Conservation (phyloP, 495 filamentous ascomycete species). For the Penicillium tannophilum region DNA sequence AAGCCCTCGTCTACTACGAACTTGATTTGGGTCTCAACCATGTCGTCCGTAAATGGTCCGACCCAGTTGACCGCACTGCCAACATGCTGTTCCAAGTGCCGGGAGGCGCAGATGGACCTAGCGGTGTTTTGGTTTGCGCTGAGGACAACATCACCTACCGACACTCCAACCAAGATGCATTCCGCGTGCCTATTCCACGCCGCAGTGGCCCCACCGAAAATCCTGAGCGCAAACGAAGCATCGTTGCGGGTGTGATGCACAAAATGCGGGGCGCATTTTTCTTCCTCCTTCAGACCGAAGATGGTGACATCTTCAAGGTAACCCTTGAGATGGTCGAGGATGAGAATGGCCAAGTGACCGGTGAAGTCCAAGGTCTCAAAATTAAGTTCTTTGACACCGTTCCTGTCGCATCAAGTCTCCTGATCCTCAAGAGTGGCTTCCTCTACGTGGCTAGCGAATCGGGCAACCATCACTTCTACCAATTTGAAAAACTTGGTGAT, state of each 20-base stretch:
- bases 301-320: constrained; percentile 96
- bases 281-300: constrained; percentile 92
- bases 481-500: constrained; percentile 97
- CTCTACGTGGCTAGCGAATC: constrained; percentile 90
- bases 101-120: constrained; percentile 89
- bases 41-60: constrained; percentile 93
- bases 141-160: constrained; percentile 94
- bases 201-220: constrained; percentile 86
- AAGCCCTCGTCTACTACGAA: constrained; percentile 93
- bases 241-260: constrained; percentile 92
- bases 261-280: constrained; percentile 98
- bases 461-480: constrained; percentile 93
- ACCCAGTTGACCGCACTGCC: constrained; percentile 87
- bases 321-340: constrained; percentile 90
- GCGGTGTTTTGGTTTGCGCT: constrained; percentile 91
- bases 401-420: constrained; percentile 79
- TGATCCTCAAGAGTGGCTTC: constrained; percentile 95
- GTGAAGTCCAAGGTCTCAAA: constrained; percentile 78
- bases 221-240: constrained; percentile 82
- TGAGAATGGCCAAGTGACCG: constrained; percentile 71
- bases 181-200: constrained; percentile 86
- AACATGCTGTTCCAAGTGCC: constrained; percentile 94
- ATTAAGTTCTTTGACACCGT: constrained; percentile 99
- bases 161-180: constrained; percentile 87
- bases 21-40: constrained; percentile 96